Evolutionary conservation across 306 rosid species (phyloP), one percentile per base, ranked within the genome.

Genomic region (Rosa multiflora): DNA sequence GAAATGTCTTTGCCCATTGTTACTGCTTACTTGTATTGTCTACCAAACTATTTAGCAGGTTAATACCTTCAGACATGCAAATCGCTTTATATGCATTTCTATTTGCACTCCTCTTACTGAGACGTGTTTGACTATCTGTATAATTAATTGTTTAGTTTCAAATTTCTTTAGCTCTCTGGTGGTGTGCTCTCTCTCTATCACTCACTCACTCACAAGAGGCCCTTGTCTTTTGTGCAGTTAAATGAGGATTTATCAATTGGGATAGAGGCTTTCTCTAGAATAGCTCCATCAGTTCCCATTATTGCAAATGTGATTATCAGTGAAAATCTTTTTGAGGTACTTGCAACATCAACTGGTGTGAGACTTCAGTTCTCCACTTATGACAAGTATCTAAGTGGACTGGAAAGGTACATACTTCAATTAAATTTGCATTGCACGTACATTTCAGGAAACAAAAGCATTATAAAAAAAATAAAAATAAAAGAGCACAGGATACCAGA

Each of bases 221-320:
- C 55, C 82, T 6, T 61, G 46, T 79, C 44, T 80, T 80, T 79
- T 79, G 71, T 82, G 87, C 90, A 96, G 94, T 88, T 90, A 2
- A 89, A 87, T 78, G 99, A 90, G 74, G 92, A 88, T 10, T 76
- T 86, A 81, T 84, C 99, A 49, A 91, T 90, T 85, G 91, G 98
- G 44, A 74, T 80, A 48, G 97, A 90, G 85, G 99, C 98, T 73
- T 96, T 96, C 88, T 96, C 91, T 72, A 90, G 99, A 83, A 93
- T 96, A 76, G 93, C 99, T 83, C 90, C 99, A 47, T 93, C 97
- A 62, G 89, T 90, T 82, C 99, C 99, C 73, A 80, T 89, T 84
- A 90, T 93, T 70, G 97, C 98, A 51, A 83, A 91, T 58, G 96
- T 91, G 81, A 72, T 96, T 72, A 76, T 90, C 39, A 86, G 96